These are phyloP conservation scores for Phytophthora quininea DNA, from an alignment of 352 stramenopile genomes.

Conservation along the genomic window DNA sequence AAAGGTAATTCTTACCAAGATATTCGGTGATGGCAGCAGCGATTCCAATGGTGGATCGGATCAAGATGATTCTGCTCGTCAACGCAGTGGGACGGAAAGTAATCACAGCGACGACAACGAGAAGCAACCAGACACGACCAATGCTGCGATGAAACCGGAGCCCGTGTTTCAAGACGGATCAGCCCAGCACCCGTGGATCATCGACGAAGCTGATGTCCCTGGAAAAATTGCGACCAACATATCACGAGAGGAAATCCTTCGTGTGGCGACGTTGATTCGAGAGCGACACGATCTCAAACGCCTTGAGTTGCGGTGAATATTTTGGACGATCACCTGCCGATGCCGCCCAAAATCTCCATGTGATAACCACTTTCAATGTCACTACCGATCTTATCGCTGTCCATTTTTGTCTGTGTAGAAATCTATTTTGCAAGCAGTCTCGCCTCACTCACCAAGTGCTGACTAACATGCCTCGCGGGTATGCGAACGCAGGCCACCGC, in stretches of 20 bases:
- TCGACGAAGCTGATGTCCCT: neutral
- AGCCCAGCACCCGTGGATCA: neutral
- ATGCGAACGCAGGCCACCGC: too few relatives aligned
- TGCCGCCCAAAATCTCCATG: neutral
- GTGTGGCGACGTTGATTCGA: neutral
- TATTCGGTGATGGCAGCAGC: neutral
- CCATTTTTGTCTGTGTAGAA: too few relatives aligned
- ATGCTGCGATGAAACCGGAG: neutral
- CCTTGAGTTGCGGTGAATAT: too few relatives aligned
- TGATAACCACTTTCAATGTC: neutral
- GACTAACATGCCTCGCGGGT: too few relatives aligned
- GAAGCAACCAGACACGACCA: neutral
- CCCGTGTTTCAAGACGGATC: conserved; percentile 3
- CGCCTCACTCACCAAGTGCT: too few relatives aligned
- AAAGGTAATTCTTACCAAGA: neutral
- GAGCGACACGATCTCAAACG: neutral
- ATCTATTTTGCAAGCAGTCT: too few relatives aligned
- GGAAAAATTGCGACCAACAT: neutral
- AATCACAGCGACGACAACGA: too few relatives aligned
- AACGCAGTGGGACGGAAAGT: too few relatives aligned
- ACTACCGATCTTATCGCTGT: too few relatives aligned
- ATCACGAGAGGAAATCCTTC: neutral
- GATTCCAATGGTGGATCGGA: neutral
- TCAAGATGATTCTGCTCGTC: too few relatives aligned
- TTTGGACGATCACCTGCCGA: neutral